phyloP scores from a whole-genome alignment of 2,329 filamentous ascomycete genomes.

The Phaeomoniella chlamydospora region DNA sequence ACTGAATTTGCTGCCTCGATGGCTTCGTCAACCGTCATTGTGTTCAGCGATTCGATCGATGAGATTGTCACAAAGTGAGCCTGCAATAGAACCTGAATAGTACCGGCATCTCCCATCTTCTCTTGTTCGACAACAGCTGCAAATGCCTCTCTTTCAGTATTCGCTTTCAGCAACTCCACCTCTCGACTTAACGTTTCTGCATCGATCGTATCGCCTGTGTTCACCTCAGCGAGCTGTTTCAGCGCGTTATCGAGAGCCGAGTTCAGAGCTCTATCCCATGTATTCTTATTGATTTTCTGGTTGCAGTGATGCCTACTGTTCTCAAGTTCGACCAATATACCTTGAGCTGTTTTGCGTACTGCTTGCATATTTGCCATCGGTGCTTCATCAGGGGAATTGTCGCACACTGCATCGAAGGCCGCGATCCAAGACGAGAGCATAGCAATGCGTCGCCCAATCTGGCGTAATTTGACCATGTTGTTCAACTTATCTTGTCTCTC shows the following conservation, averaged over 20 bases:
- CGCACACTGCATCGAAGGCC: conserved; percentile 74
- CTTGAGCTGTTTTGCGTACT: conserved; percentile 77
- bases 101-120: conserved; percentile 59
- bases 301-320: conserved; percentile 82
- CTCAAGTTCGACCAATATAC: conserved; percentile 79
- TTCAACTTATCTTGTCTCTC: conserved; percentile 68
- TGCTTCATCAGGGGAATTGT: conserved; percentile 53
- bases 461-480: conserved; percentile 68
- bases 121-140: conserved; percentile 70
- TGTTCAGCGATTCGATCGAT: conserved; percentile 65
- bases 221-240: conserved; percentile 60
- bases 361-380: conserved; percentile 51
- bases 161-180: conserved; percentile 70
- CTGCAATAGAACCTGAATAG: conserved; percentile 69
- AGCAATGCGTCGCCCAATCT: conserved; percentile 71
- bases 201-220: conserved; percentile 51
- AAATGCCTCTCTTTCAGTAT: conserved; percentile 67
- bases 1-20: conserved; percentile 64
- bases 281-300: conserved; percentile 62
- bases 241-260: conserved; percentile 77
- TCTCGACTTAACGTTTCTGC: conserved; percentile 62
- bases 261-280: conserved; percentile 80
- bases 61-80: conserved; percentile 87
- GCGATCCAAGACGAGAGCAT: conserved; percentile 86
- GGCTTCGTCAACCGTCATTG: conserved; percentile 72